These are phyloP conservation scores for Trebouxia sp. DNA, from an alignment of 139 green algal species.

Conservation along the genomic window DNA sequence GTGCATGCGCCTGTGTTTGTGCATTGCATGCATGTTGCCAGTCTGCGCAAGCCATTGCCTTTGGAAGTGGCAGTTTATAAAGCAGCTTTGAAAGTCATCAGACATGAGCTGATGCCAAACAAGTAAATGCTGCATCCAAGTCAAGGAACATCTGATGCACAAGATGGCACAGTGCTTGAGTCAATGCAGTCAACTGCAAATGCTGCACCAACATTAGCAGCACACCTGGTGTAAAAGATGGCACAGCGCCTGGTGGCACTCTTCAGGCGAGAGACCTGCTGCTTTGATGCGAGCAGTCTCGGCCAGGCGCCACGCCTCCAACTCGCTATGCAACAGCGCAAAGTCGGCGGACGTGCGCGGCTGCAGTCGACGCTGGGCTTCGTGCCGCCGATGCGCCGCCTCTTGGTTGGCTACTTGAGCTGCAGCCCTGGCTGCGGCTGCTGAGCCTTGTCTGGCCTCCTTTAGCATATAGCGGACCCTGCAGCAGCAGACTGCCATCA, in stretches of 20 bases:
- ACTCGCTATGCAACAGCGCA: constrained; percentile 76
- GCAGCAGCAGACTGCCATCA: not conserved
- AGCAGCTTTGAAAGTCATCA: too few relatives aligned
- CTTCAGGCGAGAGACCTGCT: constrained; percentile 50
- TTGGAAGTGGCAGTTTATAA: too few relatives aligned
- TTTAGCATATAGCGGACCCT: constrained; percentile 11
- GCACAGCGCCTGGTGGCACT: constrained; percentile 68
- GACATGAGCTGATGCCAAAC: too few relatives aligned
- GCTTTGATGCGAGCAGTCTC: constrained; percentile 74
- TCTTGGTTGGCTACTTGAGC: constrained; percentile 31
- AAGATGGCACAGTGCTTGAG: too few relatives aligned
- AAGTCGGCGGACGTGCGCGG: constrained; percentile 78
- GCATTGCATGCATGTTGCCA: too few relatives aligned
- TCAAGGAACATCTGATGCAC: not conserved
- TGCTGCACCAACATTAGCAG: too few relatives aligned
- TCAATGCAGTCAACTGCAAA: too few relatives aligned
- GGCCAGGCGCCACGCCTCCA: constrained; percentile 74
- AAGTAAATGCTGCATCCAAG: too few relatives aligned
- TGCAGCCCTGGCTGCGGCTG: not conserved
- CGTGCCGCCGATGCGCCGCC: constrained; percentile 48
- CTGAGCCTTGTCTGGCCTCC: constrained; percentile 5
- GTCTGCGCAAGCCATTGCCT: too few relatives aligned
- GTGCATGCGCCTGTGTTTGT: too few relatives aligned
- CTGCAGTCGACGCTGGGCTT: constrained; percentile 80
- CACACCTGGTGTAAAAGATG: constrained; percentile 68